Evolutionary conservation across 2,329 filamentous ascomycete genomes (phyloP), one percentile per base, ranked within the genome.

Genomic region (Hortaea sp.): DNA sequence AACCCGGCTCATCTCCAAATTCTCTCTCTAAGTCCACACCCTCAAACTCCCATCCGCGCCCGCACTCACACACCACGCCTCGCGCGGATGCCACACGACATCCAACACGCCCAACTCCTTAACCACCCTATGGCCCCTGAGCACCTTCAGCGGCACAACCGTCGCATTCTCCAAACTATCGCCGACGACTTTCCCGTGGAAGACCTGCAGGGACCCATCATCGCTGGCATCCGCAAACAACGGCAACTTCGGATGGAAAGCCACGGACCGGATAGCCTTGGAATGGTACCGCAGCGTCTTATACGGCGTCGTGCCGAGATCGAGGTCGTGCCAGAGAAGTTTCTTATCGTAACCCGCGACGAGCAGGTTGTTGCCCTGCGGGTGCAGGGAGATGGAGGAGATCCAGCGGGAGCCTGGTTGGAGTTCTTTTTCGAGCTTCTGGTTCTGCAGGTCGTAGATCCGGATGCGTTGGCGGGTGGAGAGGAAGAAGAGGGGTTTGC

Each of bases 111-210:
- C 92, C 48, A 98, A 69, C 55, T 88, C 84, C 61, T 79, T 84
- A 61, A 85, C 84, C 2, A 97, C 81, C 67, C 84, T 85, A 69
- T 98, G 92, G 1, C 92, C 92, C 61, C 79, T 84, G 42, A 98
- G 75, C 60, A 94, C 88, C 75, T 97, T 98, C 52, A 98, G 76
- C 6, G 92, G 92, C 43, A 97, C 92, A 60, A 98, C 95, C 10
- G 84, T 94, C 5, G 92, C 89, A 61, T 95, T 95, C 71, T 94
- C 88, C 79, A 98, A 87, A 64, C 95, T 74, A 64, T 98, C 92
- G 50, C 82, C 88, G 29, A 94, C 88, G 29, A 97, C 90, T 68
- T 90, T 94, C 47, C 88, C 90, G 64, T 97, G 90, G 79, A 97
- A 97, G 45, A 98, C 85, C 66, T 98, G 92, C 54, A 97, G 70